These are phyloP conservation scores for Orbilia brochopaga DNA, from an alignment of 2,329 filamentous ascomycete species.

Conservation along the genomic window DNA sequence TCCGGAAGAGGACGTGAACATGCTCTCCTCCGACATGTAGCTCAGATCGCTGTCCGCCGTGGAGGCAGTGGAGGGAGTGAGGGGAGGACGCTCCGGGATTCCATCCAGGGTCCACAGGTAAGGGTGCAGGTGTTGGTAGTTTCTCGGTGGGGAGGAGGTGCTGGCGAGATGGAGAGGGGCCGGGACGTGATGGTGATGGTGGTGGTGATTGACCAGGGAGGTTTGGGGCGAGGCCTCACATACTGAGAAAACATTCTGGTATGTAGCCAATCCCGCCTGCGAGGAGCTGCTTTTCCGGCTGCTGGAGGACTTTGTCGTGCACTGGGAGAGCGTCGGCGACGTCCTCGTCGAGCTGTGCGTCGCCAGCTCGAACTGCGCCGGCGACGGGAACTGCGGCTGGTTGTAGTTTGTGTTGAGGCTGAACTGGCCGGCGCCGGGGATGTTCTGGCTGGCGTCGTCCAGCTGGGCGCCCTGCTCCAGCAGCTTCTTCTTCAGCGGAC, in stretches of 20 bases:
- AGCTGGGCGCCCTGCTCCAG: constrained; percentile 54
- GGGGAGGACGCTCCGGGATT: constrained; percentile 54
- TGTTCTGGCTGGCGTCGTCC: constrained; percentile 55
- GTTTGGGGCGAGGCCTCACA: constrained; percentile 50
- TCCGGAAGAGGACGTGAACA: constrained; percentile 71
- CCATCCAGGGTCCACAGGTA: constrained; percentile 53
- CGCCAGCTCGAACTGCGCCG: constrained; percentile 54
- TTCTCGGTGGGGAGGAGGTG: constrained; percentile 47
- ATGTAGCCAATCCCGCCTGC: constrained; percentile 50
- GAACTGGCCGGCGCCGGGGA: constrained; percentile 55
- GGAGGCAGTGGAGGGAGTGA: constrained; percentile 41
- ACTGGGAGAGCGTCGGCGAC: constrained; percentile 44
- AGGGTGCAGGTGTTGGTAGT: constrained; percentile 48
- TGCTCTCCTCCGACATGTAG: constrained; percentile 57
- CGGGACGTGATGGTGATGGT: constrained; percentile 32
- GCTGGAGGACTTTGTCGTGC: constrained; percentile 44
- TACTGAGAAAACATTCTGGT: constrained; percentile 51
- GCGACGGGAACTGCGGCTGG: constrained; percentile 53
- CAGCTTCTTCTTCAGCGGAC: constrained; percentile 55
- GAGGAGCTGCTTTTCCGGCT: constrained; percentile 46
- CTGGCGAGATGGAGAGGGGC: constrained; percentile 49
- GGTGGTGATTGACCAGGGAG: constrained; percentile 41
- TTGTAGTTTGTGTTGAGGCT: constrained; percentile 53
- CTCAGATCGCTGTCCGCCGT: constrained; percentile 50
- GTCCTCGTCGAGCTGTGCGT: constrained; percentile 48